Base-by-base conservation (phyloP, 805 yeast species). In the Ogataea nitratoaversa region DNA sequence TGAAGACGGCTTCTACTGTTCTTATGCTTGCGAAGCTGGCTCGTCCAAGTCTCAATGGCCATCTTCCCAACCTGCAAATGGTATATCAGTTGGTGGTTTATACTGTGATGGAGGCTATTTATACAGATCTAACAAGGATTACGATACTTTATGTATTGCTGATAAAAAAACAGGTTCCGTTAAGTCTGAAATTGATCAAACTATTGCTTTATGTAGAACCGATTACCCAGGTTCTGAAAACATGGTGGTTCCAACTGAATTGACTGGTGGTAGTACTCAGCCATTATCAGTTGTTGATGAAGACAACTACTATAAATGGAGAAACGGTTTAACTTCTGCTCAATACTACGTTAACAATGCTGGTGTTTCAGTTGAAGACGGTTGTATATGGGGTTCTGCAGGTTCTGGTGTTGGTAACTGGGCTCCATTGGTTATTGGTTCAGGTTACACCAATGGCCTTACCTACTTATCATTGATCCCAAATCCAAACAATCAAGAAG, bases 41-140 rank as follows among this genome's bases (percentile, higher is more conserved):
- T 78, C 78, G 84, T 79, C 87, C 55, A 82, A 82, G 71, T 81
- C 88, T 43, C 89, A 82, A 66, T 82, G 87, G 87, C 88, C 88
- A 30, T 59, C 74, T 31, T 52, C 60, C 25, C 89, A 82, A 66
- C 89, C 89, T 30, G 43, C 76, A 30, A 74, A 66, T 56, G 89
- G 87, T 62, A 76, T 78, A 46, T 78, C 87, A 32, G 76, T 82
- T 40, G 89, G 89, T 65, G 89, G 89, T 45, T 69, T 82, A 53
- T 62, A 62, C 51, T 82, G 89, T 71, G 54, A 70, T 42, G 48
- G 35, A 39, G 88, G 88, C 42, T 71, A 67, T 60, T 70, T 82
- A 53, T 79, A 80, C 76, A 76, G 71, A 62, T 65, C 84, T 34
- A 78, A 78, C 68, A 49, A 69, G 6, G 63, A 67, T 54, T 37